Base-by-base conservation (phyloP, 202 grass and related monocot genomes). In the Zoysia matrella region DNA sequence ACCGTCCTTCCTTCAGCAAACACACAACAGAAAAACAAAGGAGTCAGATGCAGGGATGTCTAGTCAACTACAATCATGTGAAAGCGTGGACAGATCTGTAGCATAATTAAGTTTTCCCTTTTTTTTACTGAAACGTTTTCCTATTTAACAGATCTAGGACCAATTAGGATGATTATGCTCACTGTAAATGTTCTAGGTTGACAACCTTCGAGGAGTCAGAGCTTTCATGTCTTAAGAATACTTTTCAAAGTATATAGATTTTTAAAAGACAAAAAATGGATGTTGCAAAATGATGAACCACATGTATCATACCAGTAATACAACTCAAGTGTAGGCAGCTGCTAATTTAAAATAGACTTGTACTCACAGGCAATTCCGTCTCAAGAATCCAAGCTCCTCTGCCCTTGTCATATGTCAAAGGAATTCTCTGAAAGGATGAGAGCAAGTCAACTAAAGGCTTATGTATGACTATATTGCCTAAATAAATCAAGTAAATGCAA, bases 321-420 rank as follows among this genome's bases (percentile, higher is more conserved):
- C 7, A 36, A 84, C 1, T 44, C 3, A 60, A 52, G 40, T 36
- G 16, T 68, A 64, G 52, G 39, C 0, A 40, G 78, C 6, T 43
- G 14, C 43, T 46, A 39, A 11, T 74, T 42, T 50, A 63, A 43
- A 36, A 36, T 41, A 53, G n/a, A 56, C 76, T 0, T 55, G 41
- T 61, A 96, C 92, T 96, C 81, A 99, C 96, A 81, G 93, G 82
- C 74, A 99, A 79, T 55, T 94, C 87, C 73, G 76, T 99, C 83
- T 92, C 87, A 53, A 96, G 87, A 92, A 88, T 87, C 96, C 96
- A 99, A 85, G 76, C 67, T 60, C 87, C 79, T 87, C 88, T 74
- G 70, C 87, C 89, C 40, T 86, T 45, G 69, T 96, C 48, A 50
- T 87, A 96, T 60, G 73, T 67, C 78, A 99, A 78, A 81, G 92